Evolutionary conservation across 139 green algal species (phyloP), one percentile per base, ranked within the genome.

Genomic region (Asterochloris erici): DNA sequence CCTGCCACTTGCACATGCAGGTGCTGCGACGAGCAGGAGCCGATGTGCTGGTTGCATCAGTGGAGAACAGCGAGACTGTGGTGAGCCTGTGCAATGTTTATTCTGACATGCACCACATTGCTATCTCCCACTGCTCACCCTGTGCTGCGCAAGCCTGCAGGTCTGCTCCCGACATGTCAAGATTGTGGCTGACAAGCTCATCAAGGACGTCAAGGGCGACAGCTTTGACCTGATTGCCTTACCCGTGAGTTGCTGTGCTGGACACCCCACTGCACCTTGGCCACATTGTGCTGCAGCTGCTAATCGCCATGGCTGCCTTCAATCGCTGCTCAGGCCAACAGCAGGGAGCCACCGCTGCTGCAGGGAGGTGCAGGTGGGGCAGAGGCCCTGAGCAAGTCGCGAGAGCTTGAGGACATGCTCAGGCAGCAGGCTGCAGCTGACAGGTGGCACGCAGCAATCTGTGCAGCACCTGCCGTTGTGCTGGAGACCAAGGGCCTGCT

Each of bases 301-400:
- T 54, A 10, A 54, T 6, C 38, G 38, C 38, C 38, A 54, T 54
- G 38, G 38, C 6, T 54, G 38, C 38, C 38, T 54, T 54, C 38
- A 54, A 54, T 54, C 38, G 38, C 38, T 6, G 6, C 6, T 6
- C 6, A 54, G 38, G 38, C 38, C 38, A 54, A 54, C 38, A 54
- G 38, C 38, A 54, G 38, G 38, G 38, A 54, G 38, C 38, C 38
- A 54, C 38, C 38, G 38, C 9, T 54, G 17, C 21, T 78, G 68
- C 86, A 95, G 91, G 96, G 96, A 1, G 96, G 96, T 61, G 98
- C 98, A 93, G 95, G 95, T 4, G 97, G 97, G 15, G 96, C 97
- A 0, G 92, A 98, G 87, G 89, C 89, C 1, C 89, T 99, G 76
- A 84, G 91, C 10, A 92, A 98, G 86, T 92, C 73, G 23, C 66